Percentiles rank a stretch among this genome's conserved stretches.
Conservation (phyloP, 2,329 filamentous ascomycete species). For the Scytalidium sp. region DNA sequence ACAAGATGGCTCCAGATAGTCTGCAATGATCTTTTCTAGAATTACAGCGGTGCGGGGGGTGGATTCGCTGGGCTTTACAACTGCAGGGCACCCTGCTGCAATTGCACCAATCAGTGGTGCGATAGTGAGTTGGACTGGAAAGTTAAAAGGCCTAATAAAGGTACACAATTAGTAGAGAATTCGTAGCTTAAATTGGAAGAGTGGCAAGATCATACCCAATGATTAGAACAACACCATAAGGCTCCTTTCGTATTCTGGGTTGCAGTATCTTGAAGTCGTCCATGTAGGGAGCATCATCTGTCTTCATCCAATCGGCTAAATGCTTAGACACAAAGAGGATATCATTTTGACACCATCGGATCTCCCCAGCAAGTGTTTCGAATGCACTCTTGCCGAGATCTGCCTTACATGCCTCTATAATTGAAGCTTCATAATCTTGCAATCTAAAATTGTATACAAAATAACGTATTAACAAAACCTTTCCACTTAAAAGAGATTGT, state of each 20-base stretch:
- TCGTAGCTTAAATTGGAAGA: no score
- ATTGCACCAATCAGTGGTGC: constrained; percentile 85
- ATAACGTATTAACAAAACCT: no score
- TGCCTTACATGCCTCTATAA: constrained; percentile 71
- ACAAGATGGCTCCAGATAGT: constrained; percentile 71
- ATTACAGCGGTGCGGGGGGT: constrained; percentile 74
- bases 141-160: constrained; percentile 93
- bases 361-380: constrained; percentile 73
- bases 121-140: constrained; percentile 78
- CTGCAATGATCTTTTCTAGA: constrained; percentile 73
- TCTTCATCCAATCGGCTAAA: constrained; percentile 77
- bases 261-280: constrained; percentile 69
- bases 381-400: constrained; percentile 77
- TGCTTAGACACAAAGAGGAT: constrained; percentile 76
- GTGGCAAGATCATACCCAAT: no score
- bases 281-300: constrained; percentile 73
- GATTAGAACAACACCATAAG: constrained; percentile 77
- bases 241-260: constrained; percentile 81
- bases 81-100: constrained; percentile 82
- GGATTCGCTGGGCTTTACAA: constrained; percentile 88
- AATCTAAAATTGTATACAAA: no score
- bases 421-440: no score
- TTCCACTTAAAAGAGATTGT: constrained; percentile 62
- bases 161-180: no score
- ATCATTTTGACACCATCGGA: constrained; percentile 77